Evolutionary conservation across 306 rosid genomes (phyloP), one percentile per base, ranked within the genome.

Genomic region (Cucurbita ficifolia): DNA sequence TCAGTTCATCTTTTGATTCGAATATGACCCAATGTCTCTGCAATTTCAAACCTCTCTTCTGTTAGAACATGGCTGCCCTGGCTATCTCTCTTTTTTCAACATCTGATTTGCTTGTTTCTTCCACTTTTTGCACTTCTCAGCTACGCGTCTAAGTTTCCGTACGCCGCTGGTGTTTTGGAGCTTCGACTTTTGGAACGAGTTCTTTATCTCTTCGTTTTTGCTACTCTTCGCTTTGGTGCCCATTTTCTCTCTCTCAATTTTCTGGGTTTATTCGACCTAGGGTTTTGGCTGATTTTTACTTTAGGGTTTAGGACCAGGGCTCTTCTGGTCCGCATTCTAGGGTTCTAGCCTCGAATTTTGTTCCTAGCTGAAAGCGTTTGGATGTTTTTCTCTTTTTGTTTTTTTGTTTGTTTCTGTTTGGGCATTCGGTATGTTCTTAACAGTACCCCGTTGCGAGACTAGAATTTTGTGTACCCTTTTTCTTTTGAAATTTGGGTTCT

Each of bases 101-200:
- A n/a, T 67, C 45, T 36, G 70, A 56, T 42, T 19, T 56, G 24
- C 14, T 22, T 13, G 1, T 43, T 19, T 29, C 0, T 29, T 29
- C 33, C 16, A 7, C 46, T 39, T 48, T 42, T 8, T 42, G 55
- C 19, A 38, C 52, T 68, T 48, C 43, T 38, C 16, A 43, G 57
- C 51, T 36, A 76, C 29, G 21, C 38, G 42, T 17, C 48, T 57
- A 19, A 52, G 33, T 21, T 74, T 67, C 76, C 63, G 36, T 58
- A 51, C 62, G 4, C 33, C 52, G 36, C 53, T 55, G n/a, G 21
- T 70, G 68, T 77, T 80, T 73, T 11, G 29, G 39, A 75, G 79
- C 72, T 81, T 79, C 81, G 77, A 83, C 86, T 79, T 76, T 81
- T 81, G 57, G 56, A 76, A 58, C 71, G 40, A 74, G 56, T 73